Evolutionary conservation across 768 basidiomycete species (phyloP).

Genomic region (Collybiopsis luxurians): DNA sequence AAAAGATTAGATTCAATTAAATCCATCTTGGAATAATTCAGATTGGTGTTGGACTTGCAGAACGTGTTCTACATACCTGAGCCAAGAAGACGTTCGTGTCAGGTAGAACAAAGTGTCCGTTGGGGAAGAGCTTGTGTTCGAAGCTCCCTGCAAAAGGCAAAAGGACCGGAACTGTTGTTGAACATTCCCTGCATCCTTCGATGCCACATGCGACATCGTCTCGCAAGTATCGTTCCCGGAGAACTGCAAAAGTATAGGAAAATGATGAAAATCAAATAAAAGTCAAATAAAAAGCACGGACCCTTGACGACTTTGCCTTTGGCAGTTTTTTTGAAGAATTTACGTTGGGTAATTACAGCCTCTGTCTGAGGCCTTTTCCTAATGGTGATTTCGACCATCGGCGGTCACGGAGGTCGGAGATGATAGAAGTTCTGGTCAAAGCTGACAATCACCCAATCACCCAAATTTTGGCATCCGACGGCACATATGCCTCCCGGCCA

Average conservation of each 20-base stretch:
- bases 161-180: constrained; percentile 31
- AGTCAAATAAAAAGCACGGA: constrained; percentile 31
- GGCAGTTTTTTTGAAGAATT: constrained; percentile 96
- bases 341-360: constrained; percentile 76
- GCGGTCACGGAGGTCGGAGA: too few species aligned
- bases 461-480: too few species aligned
- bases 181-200: constrained; percentile 63
- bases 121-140: constrained; percentile 52
- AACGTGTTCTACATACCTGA: constrained; percentile 52
- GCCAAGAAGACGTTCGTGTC: constrained; percentile 95
- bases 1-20: constrained; percentile 79
- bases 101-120: constrained; percentile 82
- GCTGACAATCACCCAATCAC: too few species aligned
- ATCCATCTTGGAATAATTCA: constrained; percentile 69
- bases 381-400: constrained; percentile 63
- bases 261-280: not conserved
- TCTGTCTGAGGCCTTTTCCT: constrained; percentile 70
- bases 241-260: constrained; percentile 46
- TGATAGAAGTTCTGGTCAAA: constrained; percentile 1
- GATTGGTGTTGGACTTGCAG: not conserved
- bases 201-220: constrained; percentile 91
- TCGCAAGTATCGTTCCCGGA: constrained; percentile 91
- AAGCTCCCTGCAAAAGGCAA: constrained; percentile 61
- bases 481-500: too few species aligned
- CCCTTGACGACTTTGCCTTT: constrained; percentile 93